Evolutionary conservation across 1,139 yeast genomes (phyloP).

Genomic region (Sugiyamaella neomexicana): DNA sequence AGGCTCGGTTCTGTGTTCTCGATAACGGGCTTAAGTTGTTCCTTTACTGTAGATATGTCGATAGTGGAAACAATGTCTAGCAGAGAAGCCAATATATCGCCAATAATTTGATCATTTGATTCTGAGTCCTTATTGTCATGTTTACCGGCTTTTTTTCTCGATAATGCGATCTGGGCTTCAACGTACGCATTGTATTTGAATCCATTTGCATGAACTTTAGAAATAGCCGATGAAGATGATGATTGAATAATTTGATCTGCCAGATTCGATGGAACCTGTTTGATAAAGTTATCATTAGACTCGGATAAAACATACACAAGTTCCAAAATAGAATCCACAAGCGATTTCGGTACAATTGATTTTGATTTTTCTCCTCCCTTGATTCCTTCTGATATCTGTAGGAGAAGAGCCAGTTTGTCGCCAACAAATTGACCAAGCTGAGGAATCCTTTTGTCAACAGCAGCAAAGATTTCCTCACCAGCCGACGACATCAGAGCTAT

Average conservation of each 20-base stretch:
- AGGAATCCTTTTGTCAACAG: constrained; percentile 47
- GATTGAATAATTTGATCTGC: constrained; percentile 20
- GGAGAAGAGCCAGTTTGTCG: neutral
- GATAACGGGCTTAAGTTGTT: constrained; percentile 39
- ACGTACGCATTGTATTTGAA: constrained; percentile 31
- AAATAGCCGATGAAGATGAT: constrained; percentile 21
- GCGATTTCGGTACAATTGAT: constrained; percentile 10
- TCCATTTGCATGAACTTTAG: constrained; percentile 33
- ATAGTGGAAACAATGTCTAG: constrained; percentile 35
- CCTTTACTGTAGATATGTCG: constrained; percentile 47
- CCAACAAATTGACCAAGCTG: constrained; percentile 29
- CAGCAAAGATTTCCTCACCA: constrained; percentile 59
- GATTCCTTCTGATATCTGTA: neutral
- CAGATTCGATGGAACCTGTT: constrained; percentile 21
- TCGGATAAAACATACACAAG: constrained; percentile 32
- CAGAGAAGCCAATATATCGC: constrained; percentile 31
- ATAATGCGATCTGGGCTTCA: constrained; percentile 16
- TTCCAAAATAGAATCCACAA: constrained; percentile 28
- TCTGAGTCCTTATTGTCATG: neutral
- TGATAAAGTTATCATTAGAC: constrained; percentile 28
- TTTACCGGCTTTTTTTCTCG: constrained; percentile 1
- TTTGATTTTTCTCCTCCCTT: neutral
- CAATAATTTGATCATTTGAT: constrained; percentile 16
- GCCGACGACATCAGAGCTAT: constrained; percentile 66
- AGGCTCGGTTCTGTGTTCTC: constrained; percentile 48